phyloP scores from a whole-genome alignment of 768 basidiomycete genomes.

The Mycena capillaripes region DNA sequence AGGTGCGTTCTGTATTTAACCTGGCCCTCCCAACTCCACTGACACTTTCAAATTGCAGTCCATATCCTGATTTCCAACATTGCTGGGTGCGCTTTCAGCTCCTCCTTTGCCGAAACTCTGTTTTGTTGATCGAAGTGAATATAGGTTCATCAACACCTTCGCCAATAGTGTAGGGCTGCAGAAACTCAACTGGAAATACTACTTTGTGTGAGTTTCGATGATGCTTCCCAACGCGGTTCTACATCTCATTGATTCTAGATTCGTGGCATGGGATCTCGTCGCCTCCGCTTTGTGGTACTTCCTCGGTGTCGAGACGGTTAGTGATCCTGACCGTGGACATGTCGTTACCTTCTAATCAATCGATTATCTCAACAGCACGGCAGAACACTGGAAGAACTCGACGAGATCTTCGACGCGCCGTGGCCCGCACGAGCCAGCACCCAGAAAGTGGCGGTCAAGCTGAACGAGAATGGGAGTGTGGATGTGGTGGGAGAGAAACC shows the following conservation, averaged over 20 bases:
- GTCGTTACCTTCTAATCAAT: no score
- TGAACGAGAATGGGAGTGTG: conserved; percentile 35
- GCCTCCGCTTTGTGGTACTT: conserved; percentile 42
- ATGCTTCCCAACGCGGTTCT: no score
- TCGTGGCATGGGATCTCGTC: conserved; percentile 42
- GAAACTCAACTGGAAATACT: conserved; percentile 43
- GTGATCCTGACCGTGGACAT: no score
- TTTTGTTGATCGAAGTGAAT: neutral
- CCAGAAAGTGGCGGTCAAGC: conserved; percentile 34
- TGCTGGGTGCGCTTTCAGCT: conserved; percentile 31
- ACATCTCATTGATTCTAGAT: conserved; percentile 16
- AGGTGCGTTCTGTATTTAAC: neutral
- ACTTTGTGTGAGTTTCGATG: conserved; percentile 40
- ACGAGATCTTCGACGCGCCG: conserved; percentile 41
- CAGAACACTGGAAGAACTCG: conserved; percentile 43
- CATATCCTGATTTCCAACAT: conserved; percentile 45
- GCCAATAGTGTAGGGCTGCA: conserved; percentile 42
- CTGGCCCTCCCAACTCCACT: neutral
- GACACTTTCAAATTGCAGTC: neutral
- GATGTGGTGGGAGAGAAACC: conserved; percentile 30
- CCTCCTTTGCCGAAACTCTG: no score
- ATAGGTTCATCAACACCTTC: conserved; percentile 44
- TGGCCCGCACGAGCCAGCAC: conserved; percentile 43
- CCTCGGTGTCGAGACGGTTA: conserved; percentile 43
- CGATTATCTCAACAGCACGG: conserved; percentile 38